Evolutionary conservation across 495 filamentous ascomycete genomes (phyloP).

Genomic region (Podospora fimiseda): DNA sequence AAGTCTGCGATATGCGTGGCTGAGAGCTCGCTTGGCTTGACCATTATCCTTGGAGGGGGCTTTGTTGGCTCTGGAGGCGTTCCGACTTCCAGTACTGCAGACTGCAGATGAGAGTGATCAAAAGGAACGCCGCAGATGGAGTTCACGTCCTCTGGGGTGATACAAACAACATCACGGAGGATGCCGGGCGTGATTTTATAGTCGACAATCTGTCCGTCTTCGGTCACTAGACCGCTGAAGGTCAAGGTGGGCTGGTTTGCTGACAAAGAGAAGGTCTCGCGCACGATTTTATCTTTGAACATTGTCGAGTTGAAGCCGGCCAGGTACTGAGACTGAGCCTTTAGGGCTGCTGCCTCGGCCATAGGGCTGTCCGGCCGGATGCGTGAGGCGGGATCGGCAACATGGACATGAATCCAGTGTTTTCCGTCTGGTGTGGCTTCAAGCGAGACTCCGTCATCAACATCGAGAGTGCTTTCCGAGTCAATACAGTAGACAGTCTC

Average conservation of each 20-base stretch:
- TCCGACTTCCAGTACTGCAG: slow-evolving; percentile 29
- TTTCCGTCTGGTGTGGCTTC: slow-evolving; percentile 55
- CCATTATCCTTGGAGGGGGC: slow-evolving; percentile 28
- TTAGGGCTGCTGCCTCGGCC: slow-evolving; percentile 57
- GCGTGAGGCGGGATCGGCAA: slow-evolving; percentile 92
- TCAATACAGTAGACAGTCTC: slow-evolving; percentile 82
- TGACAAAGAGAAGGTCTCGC: slow-evolving; percentile 61
- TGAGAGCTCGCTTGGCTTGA: slow-evolving; percentile 26
- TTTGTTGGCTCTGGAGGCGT: slow-evolving; percentile 14
- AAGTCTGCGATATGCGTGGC: slow-evolving; percentile 27
- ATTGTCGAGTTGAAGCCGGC: slow-evolving; percentile 69
- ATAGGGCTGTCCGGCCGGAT: slow-evolving; percentile 52
- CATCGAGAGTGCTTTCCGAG: slow-evolving; percentile 59
- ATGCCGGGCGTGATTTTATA: slow-evolving; percentile 63
- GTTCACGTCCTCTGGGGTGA: slow-evolving; percentile 58
- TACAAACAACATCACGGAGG: slow-evolving; percentile 62
- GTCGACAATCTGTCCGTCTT: slow-evolving; percentile 60
- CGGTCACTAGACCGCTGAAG: slow-evolving; percentile 66
- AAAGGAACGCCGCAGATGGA: slow-evolving; percentile 38
- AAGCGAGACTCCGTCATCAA: slow-evolving; percentile 85
- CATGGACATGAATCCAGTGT: slow-evolving; percentile 82
- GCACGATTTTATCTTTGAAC: slow-evolving; percentile 55
- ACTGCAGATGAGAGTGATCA: background rate
- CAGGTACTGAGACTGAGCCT: slow-evolving; percentile 63
- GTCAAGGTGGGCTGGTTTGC: slow-evolving; percentile 65